These are phyloP conservation scores for Penicillium sp. DNA, from an alignment of 2,329 filamentous ascomycete species.

Conservation along the genomic window DNA sequence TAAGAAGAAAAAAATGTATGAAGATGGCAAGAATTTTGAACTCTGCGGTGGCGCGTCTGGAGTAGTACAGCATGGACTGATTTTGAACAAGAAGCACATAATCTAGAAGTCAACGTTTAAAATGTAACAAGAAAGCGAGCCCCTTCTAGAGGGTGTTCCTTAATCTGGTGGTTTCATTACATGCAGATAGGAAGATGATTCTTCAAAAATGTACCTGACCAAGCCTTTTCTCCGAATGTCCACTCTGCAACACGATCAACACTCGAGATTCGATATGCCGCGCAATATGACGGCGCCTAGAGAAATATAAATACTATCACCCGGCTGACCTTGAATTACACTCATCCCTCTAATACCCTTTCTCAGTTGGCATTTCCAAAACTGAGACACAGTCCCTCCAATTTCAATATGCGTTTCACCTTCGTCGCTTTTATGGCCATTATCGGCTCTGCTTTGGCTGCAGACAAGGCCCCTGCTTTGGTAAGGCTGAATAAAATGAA, in stretches of 20 bases:
- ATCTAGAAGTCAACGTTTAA: neutral
- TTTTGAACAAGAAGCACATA: neutral
- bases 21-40: neutral
- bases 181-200: neutral
- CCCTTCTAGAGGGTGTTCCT: neutral
- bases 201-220: neutral
- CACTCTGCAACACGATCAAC: neutral
- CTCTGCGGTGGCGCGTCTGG: neutral
- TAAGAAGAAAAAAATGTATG: neutral
- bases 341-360: neutral
- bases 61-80: neutral
- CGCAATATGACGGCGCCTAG: neutral
- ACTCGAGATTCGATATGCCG: neutral
- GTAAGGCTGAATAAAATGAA: neutral
- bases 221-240: neutral
- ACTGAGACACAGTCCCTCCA: neutral
- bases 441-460: constrained; percentile 1
- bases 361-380: neutral
- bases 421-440: neutral
- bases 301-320: constrained; percentile 2
- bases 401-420: constrained; percentile 1
- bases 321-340: too few species aligned
- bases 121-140: neutral
- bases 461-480: neutral
- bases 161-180: neutral